Percentiles rank a stretch among this genome's conserved stretches.
Evolutionary conservation across 495 filamentous ascomycete species (phyloP).

Genomic region (Terfezia boudieri): DNA sequence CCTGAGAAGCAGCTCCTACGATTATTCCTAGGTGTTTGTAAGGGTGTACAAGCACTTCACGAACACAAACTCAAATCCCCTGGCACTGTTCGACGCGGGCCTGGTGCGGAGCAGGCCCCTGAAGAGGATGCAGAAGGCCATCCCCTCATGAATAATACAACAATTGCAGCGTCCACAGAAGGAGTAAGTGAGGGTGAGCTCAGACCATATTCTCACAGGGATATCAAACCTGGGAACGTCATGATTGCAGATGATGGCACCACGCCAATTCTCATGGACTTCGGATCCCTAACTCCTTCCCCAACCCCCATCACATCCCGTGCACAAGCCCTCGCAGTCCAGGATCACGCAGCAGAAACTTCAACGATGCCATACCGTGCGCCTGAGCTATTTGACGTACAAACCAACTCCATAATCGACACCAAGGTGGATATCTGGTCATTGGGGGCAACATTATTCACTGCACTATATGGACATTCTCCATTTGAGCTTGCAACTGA

Average conservation of each 20-base stretch:
- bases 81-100: conserved; percentile 19
- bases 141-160: conserved; percentile 30
- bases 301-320: conserved; percentile 86
- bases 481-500: conserved; percentile 89
- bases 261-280: conserved; percentile 92
- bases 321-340: conserved; percentile 69
- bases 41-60: conserved; percentile 75
- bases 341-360: conserved; percentile 88
- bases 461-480: conserved; percentile 83
- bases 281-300: conserved; percentile 72
- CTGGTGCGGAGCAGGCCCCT: conserved; percentile 19
- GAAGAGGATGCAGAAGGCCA: conserved; percentile 30
- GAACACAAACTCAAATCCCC: conserved; percentile 47
- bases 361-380: conserved; percentile 97
- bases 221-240: conserved; percentile 97
- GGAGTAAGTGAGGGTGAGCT: conserved; percentile 31
- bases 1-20: conserved; percentile 74
- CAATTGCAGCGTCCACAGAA: conserved; percentile 38
- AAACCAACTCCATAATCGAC: conserved; percentile 76
- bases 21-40: conserved; percentile 77
- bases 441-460: conserved; percentile 85
- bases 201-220: conserved; percentile 77
- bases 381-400: conserved; percentile 93
- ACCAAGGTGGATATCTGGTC: conserved; percentile 98
- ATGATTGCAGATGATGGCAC: conserved; percentile 81